Conservation (phyloP, 345 rosid species). For the Gossypium sturtianum region DNA sequence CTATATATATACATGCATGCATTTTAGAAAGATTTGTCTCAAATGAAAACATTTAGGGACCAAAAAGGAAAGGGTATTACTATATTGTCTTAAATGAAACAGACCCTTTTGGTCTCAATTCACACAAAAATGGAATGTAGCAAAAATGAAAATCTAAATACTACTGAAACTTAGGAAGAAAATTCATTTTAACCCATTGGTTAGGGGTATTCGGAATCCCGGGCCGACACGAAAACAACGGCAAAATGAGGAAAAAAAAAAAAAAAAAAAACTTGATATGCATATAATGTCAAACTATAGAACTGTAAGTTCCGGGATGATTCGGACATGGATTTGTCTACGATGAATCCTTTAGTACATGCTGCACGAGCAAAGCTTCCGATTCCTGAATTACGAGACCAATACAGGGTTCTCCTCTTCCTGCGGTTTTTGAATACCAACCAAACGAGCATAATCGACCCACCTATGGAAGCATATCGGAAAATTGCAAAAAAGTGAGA, state of each 20-base stretch:
- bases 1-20: too few species aligned
- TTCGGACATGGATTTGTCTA: too few species aligned
- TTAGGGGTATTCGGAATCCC: not conserved
- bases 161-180: not conserved
- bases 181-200: not conserved
- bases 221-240: too few species aligned
- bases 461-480: slow-evolving; percentile 44
- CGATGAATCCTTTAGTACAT: too few species aligned
- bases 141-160: not conserved
- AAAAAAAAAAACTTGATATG: too few species aligned
- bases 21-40: too few species aligned
- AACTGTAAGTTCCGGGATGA: too few species aligned
- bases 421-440: slow-evolving; percentile 62
- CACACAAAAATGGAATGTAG: not conserved
- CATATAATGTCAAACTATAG: too few species aligned
- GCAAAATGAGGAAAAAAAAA: too few species aligned
- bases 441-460: slow-evolving; percentile 93
- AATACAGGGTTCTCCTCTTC: not conserved
- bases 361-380: too few species aligned
- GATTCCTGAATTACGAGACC: not conserved
- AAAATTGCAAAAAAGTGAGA: not conserved
- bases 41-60: too few species aligned
- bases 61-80: not conserved
- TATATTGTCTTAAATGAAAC: not conserved
- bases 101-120: not conserved